Conservation (phyloP, 176 grass and related monocot genomes). For the Urochloa ruziziensis region DNA sequence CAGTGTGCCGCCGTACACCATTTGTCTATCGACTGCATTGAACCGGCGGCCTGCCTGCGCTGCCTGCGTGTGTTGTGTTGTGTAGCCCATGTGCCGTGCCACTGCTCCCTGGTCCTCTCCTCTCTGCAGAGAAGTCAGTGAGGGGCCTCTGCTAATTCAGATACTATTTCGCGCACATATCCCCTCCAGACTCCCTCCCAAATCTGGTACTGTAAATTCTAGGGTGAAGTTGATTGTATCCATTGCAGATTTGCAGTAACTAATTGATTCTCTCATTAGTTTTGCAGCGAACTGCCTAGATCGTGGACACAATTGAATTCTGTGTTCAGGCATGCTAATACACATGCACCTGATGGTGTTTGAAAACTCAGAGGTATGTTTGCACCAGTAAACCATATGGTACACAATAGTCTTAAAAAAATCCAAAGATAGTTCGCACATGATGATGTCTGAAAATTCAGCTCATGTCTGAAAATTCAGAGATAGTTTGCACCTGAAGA, state of each 20-base stretch:
- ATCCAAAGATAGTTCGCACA: too few species aligned
- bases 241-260: background rate
- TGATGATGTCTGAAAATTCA: too few species aligned
- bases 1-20: background rate
- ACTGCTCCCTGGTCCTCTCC: background rate
- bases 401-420: too few species aligned
- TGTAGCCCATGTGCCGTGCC: constrained; percentile 29
- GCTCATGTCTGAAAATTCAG: background rate
- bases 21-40: background rate
- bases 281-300: too few species aligned
- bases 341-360: background rate
- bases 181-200: background rate
- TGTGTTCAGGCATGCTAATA: background rate
- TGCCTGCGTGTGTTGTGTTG: background rate
- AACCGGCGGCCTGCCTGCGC: background rate
- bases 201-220: background rate
- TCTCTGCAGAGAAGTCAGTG: background rate
- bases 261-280: too few species aligned
- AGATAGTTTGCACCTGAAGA: background rate
- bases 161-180: too few species aligned
- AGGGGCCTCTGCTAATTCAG: background rate
- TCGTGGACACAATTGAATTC: background rate
- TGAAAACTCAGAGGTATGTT: too few species aligned
- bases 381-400: too few species aligned
- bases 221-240: background rate